Conservation (phyloP, 208 protist genomes). For the Acanthamoeba triangularis region DNA sequence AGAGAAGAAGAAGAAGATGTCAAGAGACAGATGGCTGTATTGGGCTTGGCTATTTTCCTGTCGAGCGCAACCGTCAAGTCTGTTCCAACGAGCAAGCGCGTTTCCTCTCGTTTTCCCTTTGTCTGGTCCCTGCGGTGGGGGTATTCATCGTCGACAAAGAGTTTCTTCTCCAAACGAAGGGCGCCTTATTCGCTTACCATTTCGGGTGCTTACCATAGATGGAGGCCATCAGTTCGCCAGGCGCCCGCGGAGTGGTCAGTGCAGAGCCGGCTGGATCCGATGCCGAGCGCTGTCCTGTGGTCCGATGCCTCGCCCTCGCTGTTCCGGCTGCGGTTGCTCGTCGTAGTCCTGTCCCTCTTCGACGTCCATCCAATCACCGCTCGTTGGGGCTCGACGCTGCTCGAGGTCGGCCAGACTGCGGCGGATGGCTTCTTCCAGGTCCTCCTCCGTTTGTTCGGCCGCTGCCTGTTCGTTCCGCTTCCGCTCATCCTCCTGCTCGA, state of each 20-base stretch:
- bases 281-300: neutral
- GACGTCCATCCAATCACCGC: neutral
- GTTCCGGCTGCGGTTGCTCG: neutral
- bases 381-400: neutral
- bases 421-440: constrained; percentile 5
- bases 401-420: constrained; percentile 25
- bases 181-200: too few species aligned
- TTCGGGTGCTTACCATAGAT: too few species aligned
- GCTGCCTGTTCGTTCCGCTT: neutral
- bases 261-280: neutral
- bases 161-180: too few species aligned
- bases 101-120: too few species aligned
- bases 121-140: too few species aligned
- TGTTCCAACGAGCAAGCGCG: too few species aligned
- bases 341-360: neutral
- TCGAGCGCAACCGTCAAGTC: too few species aligned
- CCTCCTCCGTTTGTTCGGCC: neutral
- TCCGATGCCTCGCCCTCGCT: neutral
- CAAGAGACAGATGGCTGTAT: too few species aligned
- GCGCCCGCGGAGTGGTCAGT: neutral
- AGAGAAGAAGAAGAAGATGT: too few species aligned
- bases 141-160: too few species aligned
- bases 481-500: neutral
- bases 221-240: too few species aligned
- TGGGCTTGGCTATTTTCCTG: too few species aligned